A percentile compares a stretch with the other conserved stretches of the same genome.
These are phyloP conservation scores for Jamesozyma spencerorum DNA, from an alignment of 805 yeast genomes.

Conservation along the genomic window DNA sequence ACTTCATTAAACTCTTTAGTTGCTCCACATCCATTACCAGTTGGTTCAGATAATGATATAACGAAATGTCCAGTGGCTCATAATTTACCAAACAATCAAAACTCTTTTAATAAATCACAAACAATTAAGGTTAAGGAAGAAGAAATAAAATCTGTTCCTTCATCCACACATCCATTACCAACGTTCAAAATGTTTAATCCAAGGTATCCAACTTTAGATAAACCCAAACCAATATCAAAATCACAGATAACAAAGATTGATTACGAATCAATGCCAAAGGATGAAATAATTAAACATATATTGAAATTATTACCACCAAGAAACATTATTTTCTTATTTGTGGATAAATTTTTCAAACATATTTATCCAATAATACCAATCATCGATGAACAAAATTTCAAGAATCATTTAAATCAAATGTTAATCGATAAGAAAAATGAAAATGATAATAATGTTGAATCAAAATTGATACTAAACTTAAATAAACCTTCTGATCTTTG, in stretches of 20 bases:
- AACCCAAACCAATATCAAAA: not conserved
- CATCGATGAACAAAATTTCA: constrained; percentile 44
- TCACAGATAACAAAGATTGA: not conserved
- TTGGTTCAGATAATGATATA: constrained; percentile 3
- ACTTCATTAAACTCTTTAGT: not conserved
- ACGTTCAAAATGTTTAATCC: constrained; percentile 21
- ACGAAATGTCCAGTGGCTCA: constrained; percentile 16
- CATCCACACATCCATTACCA: constrained; percentile 11
- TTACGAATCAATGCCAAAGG: constrained; percentile 8
- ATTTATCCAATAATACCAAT: constrained; percentile 60
- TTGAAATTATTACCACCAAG: constrained; percentile 44
- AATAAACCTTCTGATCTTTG: constrained; percentile 33
- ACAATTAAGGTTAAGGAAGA: not conserved
- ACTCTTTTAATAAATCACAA: not conserved
- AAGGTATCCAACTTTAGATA: constrained; percentile 16
- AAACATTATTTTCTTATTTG: constrained; percentile 44
- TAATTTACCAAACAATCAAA: not conserved
- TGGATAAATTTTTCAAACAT: constrained; percentile 49
- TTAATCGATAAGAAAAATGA: constrained; percentile 17
- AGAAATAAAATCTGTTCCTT: not conserved
- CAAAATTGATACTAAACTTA: constrained; percentile 15
- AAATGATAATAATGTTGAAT: not conserved
- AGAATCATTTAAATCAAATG: constrained; percentile 24
- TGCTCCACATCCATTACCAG: constrained; percentile 6
- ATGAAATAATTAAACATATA: constrained; percentile 23